phyloP scores from a whole-genome alignment of 164 flowering plant species.

The Kingdonia uniflora region DNA sequence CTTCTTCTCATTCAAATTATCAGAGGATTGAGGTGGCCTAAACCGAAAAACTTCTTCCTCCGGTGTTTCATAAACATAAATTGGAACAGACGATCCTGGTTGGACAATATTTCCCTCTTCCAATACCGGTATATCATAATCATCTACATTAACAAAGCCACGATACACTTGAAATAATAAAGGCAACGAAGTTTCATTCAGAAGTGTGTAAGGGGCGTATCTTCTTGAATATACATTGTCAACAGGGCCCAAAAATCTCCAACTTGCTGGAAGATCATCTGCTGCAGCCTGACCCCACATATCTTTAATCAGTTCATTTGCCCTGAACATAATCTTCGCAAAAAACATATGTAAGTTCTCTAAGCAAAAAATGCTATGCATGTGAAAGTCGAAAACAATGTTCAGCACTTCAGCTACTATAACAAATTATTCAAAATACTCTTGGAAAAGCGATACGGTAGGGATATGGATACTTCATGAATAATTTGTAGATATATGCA shows the following conservation, averaged over 20 bases:
- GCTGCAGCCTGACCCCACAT: conserved; percentile 27
- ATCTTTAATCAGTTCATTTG: conserved; percentile 54
- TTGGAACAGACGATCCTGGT: conserved; percentile 64
- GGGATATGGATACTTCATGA: too few species aligned
- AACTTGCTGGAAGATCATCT: conserved; percentile 22
- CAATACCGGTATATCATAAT: conserved; percentile 22
- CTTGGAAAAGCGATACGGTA: too few species aligned
- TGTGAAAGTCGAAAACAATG: too few species aligned
- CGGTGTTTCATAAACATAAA: conserved; percentile 54
- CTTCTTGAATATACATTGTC: conserved; percentile 31
- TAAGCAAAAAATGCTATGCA: too few species aligned
- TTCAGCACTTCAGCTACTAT: too few species aligned
- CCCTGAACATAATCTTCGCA: conserved; percentile 51
- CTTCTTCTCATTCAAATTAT: conserved; percentile 51
- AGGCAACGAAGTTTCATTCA: conserved; percentile 84
- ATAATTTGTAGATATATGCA: too few species aligned
- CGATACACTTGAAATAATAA: conserved; percentile 39
- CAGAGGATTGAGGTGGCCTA: conserved; percentile 49
- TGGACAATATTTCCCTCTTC: conserved; percentile 30
- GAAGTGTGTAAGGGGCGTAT: conserved; percentile 77
- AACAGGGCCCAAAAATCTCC: conserved; percentile 10
- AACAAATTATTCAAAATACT: too few species aligned
- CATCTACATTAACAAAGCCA: conserved; percentile 23
- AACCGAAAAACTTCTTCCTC: conserved; percentile 43
- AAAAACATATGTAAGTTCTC: not conserved